Conservation (phyloP, 148 eudicot genomes). For the Chenopodium formosanum region DNA sequence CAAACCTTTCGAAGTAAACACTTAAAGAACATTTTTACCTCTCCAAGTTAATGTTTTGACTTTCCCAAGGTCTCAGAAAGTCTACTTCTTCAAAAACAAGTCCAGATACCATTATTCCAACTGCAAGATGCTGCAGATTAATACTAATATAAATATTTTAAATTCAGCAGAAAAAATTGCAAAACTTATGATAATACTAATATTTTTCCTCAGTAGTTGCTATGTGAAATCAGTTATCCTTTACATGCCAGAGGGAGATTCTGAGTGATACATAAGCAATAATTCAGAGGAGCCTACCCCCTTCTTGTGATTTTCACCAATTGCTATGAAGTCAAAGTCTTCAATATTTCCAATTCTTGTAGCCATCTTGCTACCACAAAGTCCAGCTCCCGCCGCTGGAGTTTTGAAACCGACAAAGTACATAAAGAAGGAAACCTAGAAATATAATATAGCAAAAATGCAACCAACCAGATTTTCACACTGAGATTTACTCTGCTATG, state of each 20-base stretch:
- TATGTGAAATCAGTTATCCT: not conserved
- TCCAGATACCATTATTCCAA: conserved; percentile 81
- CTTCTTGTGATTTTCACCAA: conserved; percentile 80
- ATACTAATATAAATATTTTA: conserved; percentile 8
- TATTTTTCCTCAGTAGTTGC: not conserved
- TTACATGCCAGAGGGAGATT: not conserved
- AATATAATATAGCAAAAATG: not conserved
- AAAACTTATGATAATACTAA: too few relatives aligned
- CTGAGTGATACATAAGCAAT: not conserved
- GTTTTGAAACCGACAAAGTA: conserved; percentile 4
- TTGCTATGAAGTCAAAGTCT: conserved; percentile 79
- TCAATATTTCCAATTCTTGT: conserved; percentile 71
- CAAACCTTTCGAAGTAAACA: too few relatives aligned
- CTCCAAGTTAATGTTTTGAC: conserved; percentile 56
- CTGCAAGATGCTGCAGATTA: conserved; percentile 64
- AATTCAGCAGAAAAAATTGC: conserved; percentile 10
- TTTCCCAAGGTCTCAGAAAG: conserved; percentile 73
- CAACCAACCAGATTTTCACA: too few relatives aligned
- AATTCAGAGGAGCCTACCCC: conserved; percentile 51
- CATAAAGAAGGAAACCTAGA: not conserved
- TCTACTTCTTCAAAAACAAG: conserved; percentile 72
- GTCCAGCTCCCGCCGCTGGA: conserved; percentile 93
- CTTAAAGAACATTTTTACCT: conserved; percentile 39
- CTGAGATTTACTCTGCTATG: too few relatives aligned
- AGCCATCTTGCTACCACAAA: conserved; percentile 85